Evolutionary conservation across 371 early-diverging fungal species (phyloP), one percentile per base, ranked within the genome.

Genomic region (Lichtheimia ornata): DNA sequence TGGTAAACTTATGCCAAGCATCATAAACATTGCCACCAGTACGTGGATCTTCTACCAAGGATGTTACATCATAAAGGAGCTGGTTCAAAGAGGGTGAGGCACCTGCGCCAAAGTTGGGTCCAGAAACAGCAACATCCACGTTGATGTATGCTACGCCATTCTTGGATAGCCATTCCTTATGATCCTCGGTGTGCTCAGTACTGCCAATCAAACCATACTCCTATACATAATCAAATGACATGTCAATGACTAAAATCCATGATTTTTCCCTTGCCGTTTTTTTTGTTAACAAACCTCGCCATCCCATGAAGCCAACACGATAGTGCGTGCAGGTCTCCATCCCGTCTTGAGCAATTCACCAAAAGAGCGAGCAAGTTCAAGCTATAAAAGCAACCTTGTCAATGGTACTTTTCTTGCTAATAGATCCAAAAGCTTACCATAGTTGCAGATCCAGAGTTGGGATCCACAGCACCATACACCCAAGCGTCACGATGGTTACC

Each of bases 401-500:
- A 35, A 52, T n/a, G 0, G 20, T 17, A 42, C 1, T 4, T 1
- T 51, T 17, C 13, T 7, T 42, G 3, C 43, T 1, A n/a, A 13
- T 44, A 27, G 27, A 27, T n/a, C 30, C 11, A 18, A 41, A 18
- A 20, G 3, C 50, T 70, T 77, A 80, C 77, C 78, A 89, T 63
- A 30, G 77, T 69, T 5, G 88, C 82, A 17, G 85, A 81, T 9
- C 89, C 89, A 13, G 87, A 85, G 15, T 78, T 81, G 15, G 89
- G 87, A 41, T 87, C 89, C 15, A 82, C 80, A 43, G 89, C 88
- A 35, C 87, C 87, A 9, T 79, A 74, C 14, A 83, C 82, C 87
- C 88, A 87, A 12, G 89, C 84, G 59, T 90, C 90, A 53, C 89
- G 79, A 58, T 87, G 89, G 66, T 81, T 84, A 45, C 89, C 81